These are phyloP conservation scores for Taphrina flavorubra DNA, from an alignment of 1,139 yeast genomes.

Conservation along the genomic window DNA sequence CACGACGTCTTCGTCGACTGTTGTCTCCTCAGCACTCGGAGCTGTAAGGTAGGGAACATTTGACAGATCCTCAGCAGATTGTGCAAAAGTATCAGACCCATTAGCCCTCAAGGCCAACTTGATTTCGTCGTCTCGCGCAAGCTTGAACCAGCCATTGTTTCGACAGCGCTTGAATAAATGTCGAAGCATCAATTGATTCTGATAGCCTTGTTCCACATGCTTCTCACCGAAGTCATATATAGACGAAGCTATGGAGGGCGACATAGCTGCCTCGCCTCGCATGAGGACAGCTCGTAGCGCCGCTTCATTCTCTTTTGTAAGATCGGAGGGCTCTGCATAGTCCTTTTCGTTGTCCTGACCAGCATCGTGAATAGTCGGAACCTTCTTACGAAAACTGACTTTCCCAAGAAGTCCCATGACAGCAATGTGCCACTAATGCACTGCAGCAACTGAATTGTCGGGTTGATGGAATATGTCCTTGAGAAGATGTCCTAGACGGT, in stretches of 20 bases:
- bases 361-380: constrained; percentile 20
- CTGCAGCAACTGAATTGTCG: too few relatives aligned
- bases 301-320: constrained; percentile 34
- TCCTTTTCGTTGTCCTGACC: constrained; percentile 22
- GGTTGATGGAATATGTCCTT: too few relatives aligned
- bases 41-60: constrained; percentile 41
- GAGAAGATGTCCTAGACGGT: too few relatives aligned
- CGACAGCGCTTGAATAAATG: constrained; percentile 43
- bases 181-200: constrained; percentile 44
- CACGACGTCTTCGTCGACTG: constrained; percentile 38
- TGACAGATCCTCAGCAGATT: constrained; percentile 29
- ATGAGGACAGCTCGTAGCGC: constrained; percentile 29
- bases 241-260: constrained; percentile 27
- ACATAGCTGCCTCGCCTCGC: constrained; percentile 7
- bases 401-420: constrained; percentile 37
- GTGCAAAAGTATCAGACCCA: constrained; percentile 29
- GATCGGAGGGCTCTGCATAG: constrained; percentile 25
- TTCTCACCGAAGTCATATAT: constrained; percentile 37
- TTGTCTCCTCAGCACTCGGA: constrained; percentile 31
- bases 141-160: constrained; percentile 45
- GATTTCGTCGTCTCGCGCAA: constrained; percentile 38
- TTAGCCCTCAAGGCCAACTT: constrained; percentile 43
- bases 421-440: neutral
- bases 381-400: constrained; percentile 32
- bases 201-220: constrained; percentile 40